Percentiles rank a stretch among this genome's conserved stretches.
These are phyloP conservation scores for Hymenochaete sp. DNA, from an alignment of 1,284 basidiomycete genomes.

Conservation along the genomic window DNA sequence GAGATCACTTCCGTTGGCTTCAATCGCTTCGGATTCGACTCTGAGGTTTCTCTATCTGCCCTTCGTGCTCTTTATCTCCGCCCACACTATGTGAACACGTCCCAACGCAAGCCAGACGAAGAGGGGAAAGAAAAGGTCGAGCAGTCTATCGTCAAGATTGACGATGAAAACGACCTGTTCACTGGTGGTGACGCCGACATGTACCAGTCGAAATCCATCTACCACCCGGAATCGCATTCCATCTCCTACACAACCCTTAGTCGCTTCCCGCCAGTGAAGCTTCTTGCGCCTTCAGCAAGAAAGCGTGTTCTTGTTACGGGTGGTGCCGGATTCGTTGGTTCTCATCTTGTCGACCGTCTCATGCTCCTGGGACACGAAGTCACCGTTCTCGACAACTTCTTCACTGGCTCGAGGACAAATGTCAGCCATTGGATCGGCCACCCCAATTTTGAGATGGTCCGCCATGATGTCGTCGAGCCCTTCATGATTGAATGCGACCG, in stretches of 20 bases:
- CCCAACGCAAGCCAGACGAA: conserved; percentile 30
- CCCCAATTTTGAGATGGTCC: conserved; percentile 96
- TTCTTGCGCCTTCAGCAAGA: conserved; percentile 67
- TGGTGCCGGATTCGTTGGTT: conserved; percentile 96
- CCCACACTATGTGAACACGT: conserved; percentile 59
- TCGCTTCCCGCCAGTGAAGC: conserved; percentile 85
- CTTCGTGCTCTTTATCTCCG: conserved; percentile 83
- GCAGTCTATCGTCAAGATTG: conserved; percentile 26
- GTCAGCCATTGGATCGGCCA: conserved; percentile 94
- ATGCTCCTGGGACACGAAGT: conserved; percentile 98
- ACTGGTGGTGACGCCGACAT: conserved; percentile 38
- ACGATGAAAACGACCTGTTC: conserved; percentile 44
- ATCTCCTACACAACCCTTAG: conserved; percentile 89
- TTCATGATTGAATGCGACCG: conserved; percentile 97
- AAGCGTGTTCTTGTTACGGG: conserved; percentile 93
- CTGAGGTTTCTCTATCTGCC: conserved; percentile 67
- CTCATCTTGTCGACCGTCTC: conserved; percentile 92
- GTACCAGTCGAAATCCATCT: conserved; percentile 80
- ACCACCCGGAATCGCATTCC: conserved; percentile 63
- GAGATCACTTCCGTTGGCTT: conserved; percentile 75
- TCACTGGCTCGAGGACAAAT: conserved; percentile 93
- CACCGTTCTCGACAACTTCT: conserved; percentile 96
- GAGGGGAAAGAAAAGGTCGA: conserved; percentile 31
- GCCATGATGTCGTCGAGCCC: conserved; percentile 94
- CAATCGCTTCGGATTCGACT: conserved; percentile 82